Base-by-base conservation (phyloP, 129 eudicot genomes). In the Artemisia annua region DNA sequence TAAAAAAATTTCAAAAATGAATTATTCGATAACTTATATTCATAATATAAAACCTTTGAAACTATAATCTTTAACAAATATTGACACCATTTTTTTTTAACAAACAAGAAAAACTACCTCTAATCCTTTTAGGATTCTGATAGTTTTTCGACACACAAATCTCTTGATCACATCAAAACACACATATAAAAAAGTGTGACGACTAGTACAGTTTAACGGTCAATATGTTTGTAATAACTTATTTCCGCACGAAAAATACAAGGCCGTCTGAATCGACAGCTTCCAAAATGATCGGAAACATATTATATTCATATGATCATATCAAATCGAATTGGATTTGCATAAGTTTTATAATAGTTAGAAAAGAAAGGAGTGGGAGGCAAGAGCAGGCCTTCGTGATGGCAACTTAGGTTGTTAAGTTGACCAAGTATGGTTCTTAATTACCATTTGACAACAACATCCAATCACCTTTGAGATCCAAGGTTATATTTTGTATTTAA, bases 351-450 rank as follows among this genome's bases (percentile, higher is more conserved):
- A 48, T 28, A 57, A 50, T 48, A 59, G 61, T 30, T 3, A 58
- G 18, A 58, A 48, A 48, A 3, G 35, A 51, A 52, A 76, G 62
- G 53, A 75, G 66, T 71, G 72, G 71, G 53, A 30, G 80, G 63
- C 75, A 76, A 76, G 11, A 57, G 92, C 87, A 85, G 87, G 89
- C 89, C 87, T 82, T 85, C 82, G 80, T 87, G 89, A 80, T 78
- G 71, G 84, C 87, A 80, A 85, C 81, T 77, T 68, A 73, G 57
- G 68, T 73, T 79, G 59, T 68, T 35, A 58, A 26, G 80, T 79
- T 84, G 92, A 87, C 86, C 65, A 57, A 75, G 46, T 14, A 71
- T 28, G 28, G 53, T 35, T 62, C 78, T 19, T 35, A 35, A 35
- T 35, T 16, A 60, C 39, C 62, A 35, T 69, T 78, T 53, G 66